phyloP scores from a whole-genome alignment of 1,139 yeast genomes.

The Blastobotrys persicus region DNA sequence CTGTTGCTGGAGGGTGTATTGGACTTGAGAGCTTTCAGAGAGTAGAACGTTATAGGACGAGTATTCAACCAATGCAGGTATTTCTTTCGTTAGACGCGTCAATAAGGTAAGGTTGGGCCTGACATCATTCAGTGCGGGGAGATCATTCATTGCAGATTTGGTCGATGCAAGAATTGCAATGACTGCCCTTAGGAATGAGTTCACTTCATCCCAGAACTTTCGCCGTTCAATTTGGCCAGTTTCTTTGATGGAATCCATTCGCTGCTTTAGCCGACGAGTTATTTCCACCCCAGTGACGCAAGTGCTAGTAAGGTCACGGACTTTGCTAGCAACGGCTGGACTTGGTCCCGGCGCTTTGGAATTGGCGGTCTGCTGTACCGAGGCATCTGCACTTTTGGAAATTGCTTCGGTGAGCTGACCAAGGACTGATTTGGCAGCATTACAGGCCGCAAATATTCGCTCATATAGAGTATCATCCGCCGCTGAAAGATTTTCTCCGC shows the following conservation, averaged over 20 bases:
- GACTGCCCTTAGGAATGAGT: constrained; percentile 75
- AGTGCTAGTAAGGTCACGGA: constrained; percentile 74
- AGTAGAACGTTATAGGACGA: constrained; percentile 46
- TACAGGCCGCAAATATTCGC: constrained; percentile 69
- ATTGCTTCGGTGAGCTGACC: constrained; percentile 76
- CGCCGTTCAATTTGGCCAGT: constrained; percentile 54
- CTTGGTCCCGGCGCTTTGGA: constrained; percentile 30
- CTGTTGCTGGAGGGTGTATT: constrained; percentile 8
- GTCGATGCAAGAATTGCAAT: constrained; percentile 81
- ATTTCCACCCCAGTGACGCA: constrained; percentile 79
- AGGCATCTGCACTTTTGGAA: constrained; percentile 63
- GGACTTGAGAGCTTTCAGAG: constrained; percentile 4
- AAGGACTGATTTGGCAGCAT: constrained; percentile 76
- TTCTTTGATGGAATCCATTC: constrained; percentile 52
- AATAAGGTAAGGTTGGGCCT: constrained; percentile 75
- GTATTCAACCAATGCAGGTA: constrained; percentile 72
- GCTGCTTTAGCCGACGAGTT: constrained; percentile 62
- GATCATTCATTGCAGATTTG: constrained; percentile 74
- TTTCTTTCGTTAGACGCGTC: constrained; percentile 87
- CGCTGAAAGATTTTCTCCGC: constrained; percentile 39
- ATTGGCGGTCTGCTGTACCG: constrained; percentile 37
- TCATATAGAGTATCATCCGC: constrained; percentile 75
- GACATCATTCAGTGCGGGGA: constrained; percentile 76
- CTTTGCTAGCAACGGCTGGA: constrained; percentile 55
- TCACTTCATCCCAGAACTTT: constrained; percentile 83